phyloP scores from a whole-genome alignment of 2,329 filamentous ascomycete species.

The Ophiocordyceps sinensis region DNA sequence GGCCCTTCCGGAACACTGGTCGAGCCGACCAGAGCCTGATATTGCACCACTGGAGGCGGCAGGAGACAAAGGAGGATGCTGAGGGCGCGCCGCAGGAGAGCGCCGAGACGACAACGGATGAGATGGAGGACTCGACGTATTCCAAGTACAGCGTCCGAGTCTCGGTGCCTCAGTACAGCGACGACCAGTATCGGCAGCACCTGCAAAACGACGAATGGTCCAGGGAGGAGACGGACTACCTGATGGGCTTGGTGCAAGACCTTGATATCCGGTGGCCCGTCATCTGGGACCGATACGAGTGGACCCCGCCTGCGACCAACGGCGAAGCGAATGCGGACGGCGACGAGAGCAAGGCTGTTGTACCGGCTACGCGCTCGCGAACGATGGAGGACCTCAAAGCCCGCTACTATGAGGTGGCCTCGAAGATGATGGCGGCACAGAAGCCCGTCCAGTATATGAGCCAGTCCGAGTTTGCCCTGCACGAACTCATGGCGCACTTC shows the following conservation, averaged over 20 bases:
- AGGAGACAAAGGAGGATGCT: constrained; percentile 25
- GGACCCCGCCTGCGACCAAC: constrained; percentile 30
- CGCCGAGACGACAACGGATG: constrained; percentile 19
- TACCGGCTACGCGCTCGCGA: constrained; percentile 39
- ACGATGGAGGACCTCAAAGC: constrained; percentile 84
- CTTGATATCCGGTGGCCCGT: constrained; percentile 84
- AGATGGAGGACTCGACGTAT: constrained; percentile 49
- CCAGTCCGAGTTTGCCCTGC: constrained; percentile 63
- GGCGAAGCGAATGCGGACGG: constrained; percentile 29
- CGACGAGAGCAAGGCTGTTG: constrained; percentile 36
- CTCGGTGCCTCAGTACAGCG: constrained; percentile 65
- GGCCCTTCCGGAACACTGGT: constrained; percentile 63
- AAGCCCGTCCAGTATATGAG: constrained; percentile 81
- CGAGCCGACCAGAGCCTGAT: constrained; percentile 52
- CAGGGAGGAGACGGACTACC: constrained; percentile 84
- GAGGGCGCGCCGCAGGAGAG: constrained; percentile 13
- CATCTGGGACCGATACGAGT: constrained; percentile 88
- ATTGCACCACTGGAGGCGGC: constrained; percentile 69
- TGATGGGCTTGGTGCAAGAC: constrained; percentile 59
- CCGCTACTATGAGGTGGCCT: constrained; percentile 77
- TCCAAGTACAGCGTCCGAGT: constrained; percentile 80
- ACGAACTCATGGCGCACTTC: constrained; percentile 79
- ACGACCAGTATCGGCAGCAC: constrained; percentile 70
- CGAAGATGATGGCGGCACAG: constrained; percentile 65
- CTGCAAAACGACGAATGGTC: constrained; percentile 70